Evolutionary conservation across 1,284 basidiomycete species (phyloP), one percentile per base, ranked within the genome.

Genomic region (Heterobasidion occidentale): DNA sequence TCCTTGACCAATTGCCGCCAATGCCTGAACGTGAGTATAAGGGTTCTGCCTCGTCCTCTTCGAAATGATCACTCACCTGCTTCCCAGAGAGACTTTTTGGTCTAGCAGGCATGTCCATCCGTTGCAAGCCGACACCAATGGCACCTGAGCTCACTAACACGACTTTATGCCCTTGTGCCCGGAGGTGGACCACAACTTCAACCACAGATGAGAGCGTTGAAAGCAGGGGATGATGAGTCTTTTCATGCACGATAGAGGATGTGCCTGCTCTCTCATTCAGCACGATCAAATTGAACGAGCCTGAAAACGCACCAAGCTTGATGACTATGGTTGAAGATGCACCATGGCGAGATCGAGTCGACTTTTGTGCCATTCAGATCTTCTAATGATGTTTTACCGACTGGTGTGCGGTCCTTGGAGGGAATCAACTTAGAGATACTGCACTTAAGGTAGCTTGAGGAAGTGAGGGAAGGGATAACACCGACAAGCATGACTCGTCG

Each of bases 1-100:
- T 8, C 96, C 92, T 75, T 99, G 97, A 1, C 97, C 96, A 53
- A 99, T 93, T 0, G 96, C 96, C 35, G 96, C 96, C 46, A 99
- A 76, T 7, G 96, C 96, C 90, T 94, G 62, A 46, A 57, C 49
- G 50, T 55, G 51, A 58, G 56, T 35, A 56, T 46, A 52, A 50
- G 48, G n/a, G 46, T 55, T 53, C 47, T 27, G 46, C 46, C 19
- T 20, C 17, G 33, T 47, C 20, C 17, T 17, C 5, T 11, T 48
- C 6, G 7, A 33, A n/a, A 61, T 66, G 51, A 56, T 11, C 45
- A 61, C 71, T 57, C 57, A 87, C 92, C 79, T 98, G 95, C 70
- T 96, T 95, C 56, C 92, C 92, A 3, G 90, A 87, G 14, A 99
- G 72, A 55, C 81, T 86, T 65, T 95, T 96, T 1, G 94, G 92